Percentiles rank a stretch among this genome's conserved stretches.
These are phyloP conservation scores for Blumeria hordei DNA, from an alignment of 2,329 filamentous ascomycete genomes.

Conservation along the genomic window DNA sequence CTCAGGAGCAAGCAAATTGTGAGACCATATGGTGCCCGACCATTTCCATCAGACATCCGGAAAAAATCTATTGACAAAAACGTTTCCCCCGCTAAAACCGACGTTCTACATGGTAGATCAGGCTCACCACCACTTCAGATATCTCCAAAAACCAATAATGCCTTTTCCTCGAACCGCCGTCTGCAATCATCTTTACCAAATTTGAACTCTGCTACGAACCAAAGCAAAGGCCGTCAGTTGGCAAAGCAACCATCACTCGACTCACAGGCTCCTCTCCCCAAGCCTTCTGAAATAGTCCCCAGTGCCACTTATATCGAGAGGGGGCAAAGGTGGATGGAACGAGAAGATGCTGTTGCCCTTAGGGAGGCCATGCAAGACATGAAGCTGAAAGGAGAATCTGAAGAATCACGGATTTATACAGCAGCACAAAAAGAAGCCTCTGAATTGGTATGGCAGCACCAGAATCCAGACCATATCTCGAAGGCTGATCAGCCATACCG, in stretches of 20 bases:
- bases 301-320: constrained; percentile 49
- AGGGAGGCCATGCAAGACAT: constrained; percentile 51
- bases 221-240: constrained; percentile 12
- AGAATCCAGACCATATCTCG: constrained; percentile 30
- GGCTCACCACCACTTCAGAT: not conserved
- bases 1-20: constrained; percentile 42
- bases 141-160: constrained; percentile 10
- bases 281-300: constrained; percentile 35
- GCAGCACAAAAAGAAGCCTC: constrained; percentile 56
- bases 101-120: constrained; percentile 3
- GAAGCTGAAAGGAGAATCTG: constrained; percentile 31
- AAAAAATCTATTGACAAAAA: constrained; percentile 16
- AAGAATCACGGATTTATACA: constrained; percentile 37
- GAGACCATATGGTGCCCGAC: constrained; percentile 47
- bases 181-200: constrained; percentile 11
- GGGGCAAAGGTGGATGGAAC: constrained; percentile 56
- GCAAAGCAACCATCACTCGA: constrained; percentile 8
- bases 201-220: constrained; percentile 11
- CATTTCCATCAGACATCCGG: constrained; percentile 23
- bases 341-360: constrained; percentile 48
- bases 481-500: constrained; percentile 38
- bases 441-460: constrained; percentile 55
- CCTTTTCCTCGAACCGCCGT: constrained; percentile 10
- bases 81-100: constrained; percentile 12
- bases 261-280: constrained; percentile 19